Evolutionary conservation across 345 rosid species (phyloP), one percentile per base, ranked within the genome.

Genomic region (Capsella bursapastoris): DNA sequence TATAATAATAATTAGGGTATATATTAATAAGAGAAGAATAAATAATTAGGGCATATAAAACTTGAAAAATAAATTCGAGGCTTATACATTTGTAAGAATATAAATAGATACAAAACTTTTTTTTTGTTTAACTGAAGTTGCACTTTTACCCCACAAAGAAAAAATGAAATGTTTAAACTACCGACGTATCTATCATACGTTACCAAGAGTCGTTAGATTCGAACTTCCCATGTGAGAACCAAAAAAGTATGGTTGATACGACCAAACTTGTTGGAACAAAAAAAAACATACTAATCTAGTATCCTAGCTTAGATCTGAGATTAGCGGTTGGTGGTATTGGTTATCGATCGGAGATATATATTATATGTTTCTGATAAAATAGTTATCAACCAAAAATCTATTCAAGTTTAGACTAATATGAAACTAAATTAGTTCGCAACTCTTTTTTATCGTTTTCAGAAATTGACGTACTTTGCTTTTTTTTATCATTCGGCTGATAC

Each of bases 391-490:
- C 7, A 13, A 55, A 55, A 14, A 14, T 8, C 3, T 3, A n/a
- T n/a, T 8, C 6, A 57, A 40, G 61, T 57, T 50, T 8, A 18
- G 56, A 22, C 56, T 22, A 18, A 57, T 34, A 34, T 44, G 44
- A 57, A 56, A 57, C 37, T 32, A 11, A 69, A 18, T 22, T 58
- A 47, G 66, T 70, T 58, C 66, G 58, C 28, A 27, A 22, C 32
- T 34, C 15, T n/a, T 14, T 57, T 57, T 59, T 48, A 59, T 14
- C 38, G 43, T 7, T 69, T 56, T 57, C 7, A 38, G 22, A 57
- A 47, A 47, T 48, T 57, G 18, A 18, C 25, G 55, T 15, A 38
- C 18, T 35, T 67, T 52, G n/a, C n/a, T 38, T 25, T 52, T 43
- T 11, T 5, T 52, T 5, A 27, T 52, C 14, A 15, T 22, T 22